These are phyloP conservation scores for Fusarium subtropicale DNA, from an alignment of 2,329 filamentous ascomycete species.

Conservation along the genomic window DNA sequence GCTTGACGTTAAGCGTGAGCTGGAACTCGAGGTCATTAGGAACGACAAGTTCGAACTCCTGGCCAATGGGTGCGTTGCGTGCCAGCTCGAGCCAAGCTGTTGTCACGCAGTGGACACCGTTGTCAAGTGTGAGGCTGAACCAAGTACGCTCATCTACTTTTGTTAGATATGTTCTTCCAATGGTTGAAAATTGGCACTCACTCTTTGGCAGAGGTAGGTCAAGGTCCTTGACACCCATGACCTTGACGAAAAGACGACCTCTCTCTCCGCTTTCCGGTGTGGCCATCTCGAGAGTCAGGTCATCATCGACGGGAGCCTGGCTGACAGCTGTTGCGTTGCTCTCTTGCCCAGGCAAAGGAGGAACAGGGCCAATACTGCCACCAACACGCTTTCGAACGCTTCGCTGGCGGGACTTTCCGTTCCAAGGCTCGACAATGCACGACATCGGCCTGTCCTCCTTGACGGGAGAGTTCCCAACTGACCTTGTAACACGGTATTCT, in stretches of 20 bases:
- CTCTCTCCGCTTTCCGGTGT: slow-evolving; percentile 86
- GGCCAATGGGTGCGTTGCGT: slow-evolving; percentile 91
- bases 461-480: slow-evolving; percentile 74
- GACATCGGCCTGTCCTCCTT: slow-evolving; percentile 87
- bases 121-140: slow-evolving; percentile 98
- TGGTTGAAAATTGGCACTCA: slow-evolving; percentile 61
- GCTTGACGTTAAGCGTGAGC: slow-evolving; percentile 93
- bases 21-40: slow-evolving; percentile 99
- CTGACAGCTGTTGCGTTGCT: slow-evolving; percentile 78
- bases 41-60: slow-evolving; percentile 98
- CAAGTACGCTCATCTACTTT: slow-evolving; percentile 83
- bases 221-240: slow-evolving; percentile 96
- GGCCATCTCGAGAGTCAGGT: slow-evolving; percentile 65
- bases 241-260: slow-evolving; percentile 95
- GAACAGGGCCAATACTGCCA: slow-evolving; percentile 70
- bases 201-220: slow-evolving; percentile 91
- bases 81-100: slow-evolving; percentile 95
- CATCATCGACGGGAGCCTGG: slow-evolving; percentile 75
- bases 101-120: slow-evolving; percentile 96
- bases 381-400: slow-evolving; percentile 66
- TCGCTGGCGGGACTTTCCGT: slow-evolving; percentile 77
- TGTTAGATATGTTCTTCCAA: slow-evolving; percentile 41
- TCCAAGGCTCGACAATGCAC: slow-evolving; percentile 98
- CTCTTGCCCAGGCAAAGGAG: slow-evolving; percentile 87
- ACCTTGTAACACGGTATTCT: slow-evolving; percentile 66